Evolutionary conservation across 805 yeast genomes (phyloP), one percentile per base, ranked within the genome.

Genomic region (Monosporozyma yasuniensis): DNA sequence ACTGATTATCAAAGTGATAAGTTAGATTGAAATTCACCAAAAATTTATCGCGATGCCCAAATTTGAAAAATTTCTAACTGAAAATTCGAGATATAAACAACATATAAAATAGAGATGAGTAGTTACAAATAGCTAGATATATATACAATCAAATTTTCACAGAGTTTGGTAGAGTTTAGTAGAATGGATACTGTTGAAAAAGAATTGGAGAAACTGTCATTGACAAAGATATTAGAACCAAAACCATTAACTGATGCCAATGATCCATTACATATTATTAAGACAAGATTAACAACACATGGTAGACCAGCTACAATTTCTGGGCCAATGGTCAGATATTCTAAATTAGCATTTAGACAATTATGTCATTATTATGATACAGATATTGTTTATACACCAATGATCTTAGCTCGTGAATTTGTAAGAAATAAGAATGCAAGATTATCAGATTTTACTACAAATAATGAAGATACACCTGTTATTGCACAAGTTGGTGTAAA

Each of bases 311-410:
- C 78, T 1, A 76, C 74, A 42, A 74, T 85, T 10, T 82, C 87
- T 0, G 99, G 98, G 0, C 99, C 99, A 4, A 93, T 93, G 99
- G 99, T 93, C 0, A 72, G 99, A 47, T 93, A 93, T 71, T 87
- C 96, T 1, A 91, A 93, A 65, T 75, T 93, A 42, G 96, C 98
- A 2, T 91, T 93, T 61, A 74, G 99, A 47, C 86, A 87, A 52
- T 71, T 87, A 6, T 81, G 85, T 14, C 68, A 96, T 30, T 81
- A 81, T 37, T 87, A 81, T 64, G 73, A 77, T 48, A 79, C 83
- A 43, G 96, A 89, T 63, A 82, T 91, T 8, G 95, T 88, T 3
- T 90, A 93, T 62, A 80, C 96, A 0, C 99, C 99, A 9, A 93
- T 93, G 99, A 90, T 93, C 41, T 71, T 93, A 48, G 98, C 98